These are phyloP conservation scores for Thuja plicata DNA, from an alignment of 83 land plant species.

Conservation along the genomic window DNA sequence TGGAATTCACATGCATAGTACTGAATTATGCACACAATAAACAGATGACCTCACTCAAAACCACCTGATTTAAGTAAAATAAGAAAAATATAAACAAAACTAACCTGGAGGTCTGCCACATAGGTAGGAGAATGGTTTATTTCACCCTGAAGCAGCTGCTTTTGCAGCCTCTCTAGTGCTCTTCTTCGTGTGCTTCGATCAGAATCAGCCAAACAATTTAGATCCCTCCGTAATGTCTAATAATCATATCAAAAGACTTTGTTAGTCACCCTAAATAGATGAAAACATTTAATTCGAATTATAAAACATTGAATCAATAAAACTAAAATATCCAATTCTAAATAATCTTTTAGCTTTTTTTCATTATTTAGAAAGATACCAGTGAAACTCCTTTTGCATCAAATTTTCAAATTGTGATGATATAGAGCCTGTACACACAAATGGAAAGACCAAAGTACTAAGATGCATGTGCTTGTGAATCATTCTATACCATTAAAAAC, in stretches of 20 bases:
- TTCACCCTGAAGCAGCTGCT: background rate
- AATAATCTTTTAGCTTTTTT: background rate
- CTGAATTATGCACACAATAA: too few relatives aligned
- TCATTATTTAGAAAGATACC: background rate
- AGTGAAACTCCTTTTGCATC: background rate
- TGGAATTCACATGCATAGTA: too few relatives aligned
- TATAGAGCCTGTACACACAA: background rate
- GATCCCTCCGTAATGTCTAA: constrained; percentile 17
- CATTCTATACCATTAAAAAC: background rate
- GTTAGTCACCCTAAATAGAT: background rate
- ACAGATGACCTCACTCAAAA: too few relatives aligned
- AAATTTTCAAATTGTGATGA: background rate
- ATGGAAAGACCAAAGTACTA: background rate
- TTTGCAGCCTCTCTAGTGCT: constrained; percentile 17
- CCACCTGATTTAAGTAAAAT: too few relatives aligned
- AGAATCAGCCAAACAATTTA: constrained; percentile 21
- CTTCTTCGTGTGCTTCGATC: constrained; percentile 15
- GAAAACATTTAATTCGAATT: background rate
- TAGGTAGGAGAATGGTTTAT: background rate
- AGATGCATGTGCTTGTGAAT: background rate
- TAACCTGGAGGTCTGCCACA: too few relatives aligned
- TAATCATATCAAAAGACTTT: background rate
- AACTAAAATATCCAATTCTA: background rate
- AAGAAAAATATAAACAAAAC: too few relatives aligned
- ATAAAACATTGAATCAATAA: background rate